Percentiles rank a stretch among this genome's conserved stretches.
Conservation (phyloP, 345 rosid species). For the Microcos paniculata region DNA sequence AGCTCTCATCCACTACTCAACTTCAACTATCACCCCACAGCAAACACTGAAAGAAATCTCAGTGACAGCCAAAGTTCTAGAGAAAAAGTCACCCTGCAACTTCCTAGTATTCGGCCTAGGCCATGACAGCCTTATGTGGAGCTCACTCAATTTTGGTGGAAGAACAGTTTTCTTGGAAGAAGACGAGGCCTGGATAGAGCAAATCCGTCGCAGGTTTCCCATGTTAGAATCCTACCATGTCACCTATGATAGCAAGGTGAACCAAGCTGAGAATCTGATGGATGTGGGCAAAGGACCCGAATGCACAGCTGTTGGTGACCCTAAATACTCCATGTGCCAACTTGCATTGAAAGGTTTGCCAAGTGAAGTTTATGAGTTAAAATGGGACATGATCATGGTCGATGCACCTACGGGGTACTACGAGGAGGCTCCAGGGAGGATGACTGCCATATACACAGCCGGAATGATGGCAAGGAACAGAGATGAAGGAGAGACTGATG, state of each 20-base stretch:
- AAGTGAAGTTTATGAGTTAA: conserved; percentile 51
- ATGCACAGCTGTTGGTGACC: conserved; percentile 51
- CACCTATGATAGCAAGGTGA: conserved; percentile 61
- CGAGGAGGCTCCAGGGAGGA: conserved; percentile 81
- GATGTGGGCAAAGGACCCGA: conserved; percentile 38
- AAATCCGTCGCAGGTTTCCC: conserved; percentile 46
- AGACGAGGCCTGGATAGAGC: conserved; percentile 73
- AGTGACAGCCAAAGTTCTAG: conserved; percentile 55
- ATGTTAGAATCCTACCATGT: conserved; percentile 74
- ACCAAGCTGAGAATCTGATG: conserved; percentile 55
- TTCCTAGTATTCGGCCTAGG: conserved; percentile 87
- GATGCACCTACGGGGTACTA: conserved; percentile 92
- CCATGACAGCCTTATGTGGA: conserved; percentile 94
- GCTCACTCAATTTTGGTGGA: conserved; percentile 75
- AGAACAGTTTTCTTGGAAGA: conserved; percentile 86
- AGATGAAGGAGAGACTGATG: conserved; percentile 65
- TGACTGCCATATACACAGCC: conserved; percentile 83
- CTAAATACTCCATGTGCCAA: conserved; percentile 55
- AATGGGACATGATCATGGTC: conserved; percentile 95
- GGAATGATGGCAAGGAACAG: conserved; percentile 75
- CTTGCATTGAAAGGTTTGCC: conserved; percentile 74
- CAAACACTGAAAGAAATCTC: conserved; percentile 82
- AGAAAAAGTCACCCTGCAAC: conserved; percentile 77
- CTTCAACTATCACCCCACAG: conserved; percentile 83
- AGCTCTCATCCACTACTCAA: conserved; percentile 69